A percentile compares a stretch with the other conserved stretches of the same genome.
These are phyloP conservation scores for Immersiporthe knoxdaviesiana DNA, from an alignment of 2,329 filamentous ascomycete genomes.

Conservation along the genomic window DNA sequence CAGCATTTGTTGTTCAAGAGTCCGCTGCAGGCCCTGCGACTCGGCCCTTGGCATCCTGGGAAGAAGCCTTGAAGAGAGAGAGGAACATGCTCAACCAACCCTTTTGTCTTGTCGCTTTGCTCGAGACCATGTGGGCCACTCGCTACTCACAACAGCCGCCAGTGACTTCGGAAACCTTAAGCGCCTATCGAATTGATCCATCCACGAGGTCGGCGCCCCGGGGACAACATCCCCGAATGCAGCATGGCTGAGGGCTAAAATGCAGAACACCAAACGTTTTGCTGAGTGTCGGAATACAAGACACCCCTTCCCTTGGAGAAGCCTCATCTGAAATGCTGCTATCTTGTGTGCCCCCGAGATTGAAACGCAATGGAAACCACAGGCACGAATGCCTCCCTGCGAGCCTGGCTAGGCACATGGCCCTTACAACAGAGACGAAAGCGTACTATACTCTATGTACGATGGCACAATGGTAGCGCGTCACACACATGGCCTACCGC, in stretches of 20 bases:
- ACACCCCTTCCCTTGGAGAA: not conserved
- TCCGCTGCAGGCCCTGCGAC: not conserved
- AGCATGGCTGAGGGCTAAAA: not conserved
- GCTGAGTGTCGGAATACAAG: not conserved
- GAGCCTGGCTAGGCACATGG: conserved; percentile 12
- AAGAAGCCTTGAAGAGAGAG: not conserved
- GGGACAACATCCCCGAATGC: not conserved
- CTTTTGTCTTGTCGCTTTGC: not conserved
- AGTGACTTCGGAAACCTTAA: not conserved
- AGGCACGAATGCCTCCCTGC: not conserved
- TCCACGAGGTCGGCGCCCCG: not conserved
- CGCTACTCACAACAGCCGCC: not conserved
- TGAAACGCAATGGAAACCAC: conserved; percentile 25
- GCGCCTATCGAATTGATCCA: not conserved
- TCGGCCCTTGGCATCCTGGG: conserved; percentile 11
- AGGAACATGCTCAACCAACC: not conserved
- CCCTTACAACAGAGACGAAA: not conserved
- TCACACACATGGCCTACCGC: not conserved
- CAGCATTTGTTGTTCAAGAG: not conserved
- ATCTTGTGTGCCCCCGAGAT: conserved; percentile 8
- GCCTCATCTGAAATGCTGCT: not conserved
- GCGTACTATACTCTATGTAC: not conserved
- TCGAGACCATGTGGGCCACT: not conserved
- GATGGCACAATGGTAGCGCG: not conserved
- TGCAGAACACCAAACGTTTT: not conserved